Evolutionary conservation across 192 early-diverging fungal species (phyloP).

Genomic region (Podila epicladia): DNA sequence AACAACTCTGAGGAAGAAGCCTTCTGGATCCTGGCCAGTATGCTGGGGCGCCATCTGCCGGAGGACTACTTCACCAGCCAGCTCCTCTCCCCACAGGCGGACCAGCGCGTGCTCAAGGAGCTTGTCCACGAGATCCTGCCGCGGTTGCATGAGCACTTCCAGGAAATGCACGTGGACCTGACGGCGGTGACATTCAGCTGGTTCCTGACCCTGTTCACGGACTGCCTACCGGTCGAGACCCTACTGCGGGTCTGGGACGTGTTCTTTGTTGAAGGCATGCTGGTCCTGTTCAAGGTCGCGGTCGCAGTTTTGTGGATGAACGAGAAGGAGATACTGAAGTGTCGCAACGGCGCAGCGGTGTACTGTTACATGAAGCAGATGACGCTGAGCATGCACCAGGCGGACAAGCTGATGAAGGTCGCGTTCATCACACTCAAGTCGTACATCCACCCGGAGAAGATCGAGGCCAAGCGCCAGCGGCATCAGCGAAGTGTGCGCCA

Average conservation of each 20-base stretch:
- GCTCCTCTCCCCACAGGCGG: constrained; percentile 57
- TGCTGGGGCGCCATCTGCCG: constrained; percentile 59
- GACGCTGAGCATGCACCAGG: constrained; percentile 44
- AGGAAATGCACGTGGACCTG: constrained; percentile 51
- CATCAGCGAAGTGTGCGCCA: constrained; percentile 27
- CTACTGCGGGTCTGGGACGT: constrained; percentile 66
- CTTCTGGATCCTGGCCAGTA: constrained; percentile 54
- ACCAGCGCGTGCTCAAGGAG: constrained; percentile 62
- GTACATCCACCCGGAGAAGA: constrained; percentile 38
- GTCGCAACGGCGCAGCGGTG: constrained; percentile 52
- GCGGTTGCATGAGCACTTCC: constrained; percentile 54
- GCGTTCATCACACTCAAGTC: constrained; percentile 45
- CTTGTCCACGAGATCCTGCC: constrained; percentile 61
- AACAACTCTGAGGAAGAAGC: constrained; percentile 57
- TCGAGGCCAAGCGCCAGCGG: constrained; percentile 34
- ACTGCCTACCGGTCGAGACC: constrained; percentile 55
- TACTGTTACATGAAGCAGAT: constrained; percentile 62
- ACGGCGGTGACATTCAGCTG: constrained; percentile 65
- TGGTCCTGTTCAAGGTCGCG: constrained; percentile 58
- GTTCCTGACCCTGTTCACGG: constrained; percentile 65
- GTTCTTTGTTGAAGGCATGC: constrained; percentile 62
- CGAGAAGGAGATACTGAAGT: constrained; percentile 55
- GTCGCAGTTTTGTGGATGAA: constrained; percentile 59
- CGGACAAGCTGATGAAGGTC: constrained; percentile 55
- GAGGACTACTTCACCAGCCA: constrained; percentile 60